Conservation (phyloP, 2,329 filamentous ascomycete genomes). For the Aureobasidium sp. region DNA sequence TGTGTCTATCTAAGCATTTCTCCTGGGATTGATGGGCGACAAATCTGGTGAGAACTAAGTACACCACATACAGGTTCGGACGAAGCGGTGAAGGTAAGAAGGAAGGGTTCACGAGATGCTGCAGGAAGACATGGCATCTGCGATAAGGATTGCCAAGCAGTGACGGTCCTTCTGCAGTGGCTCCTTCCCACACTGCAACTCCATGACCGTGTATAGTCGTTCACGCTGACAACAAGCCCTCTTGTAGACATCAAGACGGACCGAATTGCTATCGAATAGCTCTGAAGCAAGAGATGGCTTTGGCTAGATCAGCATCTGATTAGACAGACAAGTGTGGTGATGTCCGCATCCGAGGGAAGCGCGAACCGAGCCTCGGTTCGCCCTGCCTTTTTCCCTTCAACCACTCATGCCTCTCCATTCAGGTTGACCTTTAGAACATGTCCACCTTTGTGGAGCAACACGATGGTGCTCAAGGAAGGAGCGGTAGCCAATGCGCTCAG, state of each 20-base stretch:
- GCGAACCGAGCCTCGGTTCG: slow-evolving; percentile 1
- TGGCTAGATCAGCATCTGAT: slow-evolving; percentile 3
- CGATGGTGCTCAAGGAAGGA: not conserved
- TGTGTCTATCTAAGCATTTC: not conserved
- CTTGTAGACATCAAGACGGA: not conserved
- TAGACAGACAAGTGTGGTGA: not conserved
- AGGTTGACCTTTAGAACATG: not conserved
- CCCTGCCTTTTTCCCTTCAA: not conserved
- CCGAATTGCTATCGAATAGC: not conserved
- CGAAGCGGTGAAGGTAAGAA: not conserved
- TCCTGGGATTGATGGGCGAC: not conserved
- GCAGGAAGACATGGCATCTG: not conserved
- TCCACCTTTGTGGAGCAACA: not conserved
- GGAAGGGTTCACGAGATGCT: not conserved
- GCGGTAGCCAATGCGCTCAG: not conserved
- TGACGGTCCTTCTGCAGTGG: not conserved
- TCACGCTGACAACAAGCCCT: not conserved
- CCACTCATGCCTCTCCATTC: not conserved
- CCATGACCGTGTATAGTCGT: too few relatives aligned
- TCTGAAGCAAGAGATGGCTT: not conserved
- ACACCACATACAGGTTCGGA: not conserved
- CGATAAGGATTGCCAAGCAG: not conserved
- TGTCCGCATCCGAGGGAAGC: not conserved
- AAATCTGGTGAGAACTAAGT: not conserved
- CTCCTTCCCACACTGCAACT: too few relatives aligned